Base-by-base conservation (phyloP, 192 early-diverging fungal genomes). In the Coemansia brasiliensis region DNA sequence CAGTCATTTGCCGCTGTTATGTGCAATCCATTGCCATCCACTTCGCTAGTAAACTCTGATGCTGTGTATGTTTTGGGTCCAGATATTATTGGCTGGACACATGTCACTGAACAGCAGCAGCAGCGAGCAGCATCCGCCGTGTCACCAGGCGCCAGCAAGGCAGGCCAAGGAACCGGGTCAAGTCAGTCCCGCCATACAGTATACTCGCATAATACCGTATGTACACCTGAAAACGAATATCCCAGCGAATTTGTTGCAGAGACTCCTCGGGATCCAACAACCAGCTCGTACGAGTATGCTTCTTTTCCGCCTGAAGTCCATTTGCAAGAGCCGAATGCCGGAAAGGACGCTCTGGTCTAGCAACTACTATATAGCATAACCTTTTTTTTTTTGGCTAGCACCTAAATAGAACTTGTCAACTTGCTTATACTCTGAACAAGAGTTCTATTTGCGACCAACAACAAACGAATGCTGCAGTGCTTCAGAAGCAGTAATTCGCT, bases 391-490 rank as follows among this genome's bases (percentile, higher is more conserved):
- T n/a, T n/a, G n/a, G n/a, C n/a, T n/a, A n/a, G n/a, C n/a, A n/a
- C n/a, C n/a, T n/a, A n/a, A n/a, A n/a, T n/a, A n/a, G n/a, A n/a
- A n/a, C n/a, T n/a, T n/a, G n/a, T n/a, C n/a, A n/a, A n/a, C n/a
- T n/a, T n/a, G n/a, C n/a, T n/a, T n/a, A n/a, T n/a, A n/a, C n/a
- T n/a, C n/a, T n/a, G n/a, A 4, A 42, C 17, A 42, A 42, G 4
- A 8, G 39, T 41, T 3, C n/a, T 49, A 49, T 26, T 49, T 26
- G 16, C 63, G 35, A 49, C 32, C 37, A n/a, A 43, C 56, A 27
- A 78, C 44, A 58, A 94, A 96, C 15, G 89, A 86, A 52, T 94
- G 92, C 25, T 80, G 59, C 3, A 96, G 57, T 0, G 94, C 93
- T 24, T 94, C 83, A 24, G 63, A 74, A 0, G 94, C 92, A 0